These are phyloP conservation scores for Chlorella sp. DNA, from an alignment of 139 green algal genomes.

Conservation along the genomic window DNA sequence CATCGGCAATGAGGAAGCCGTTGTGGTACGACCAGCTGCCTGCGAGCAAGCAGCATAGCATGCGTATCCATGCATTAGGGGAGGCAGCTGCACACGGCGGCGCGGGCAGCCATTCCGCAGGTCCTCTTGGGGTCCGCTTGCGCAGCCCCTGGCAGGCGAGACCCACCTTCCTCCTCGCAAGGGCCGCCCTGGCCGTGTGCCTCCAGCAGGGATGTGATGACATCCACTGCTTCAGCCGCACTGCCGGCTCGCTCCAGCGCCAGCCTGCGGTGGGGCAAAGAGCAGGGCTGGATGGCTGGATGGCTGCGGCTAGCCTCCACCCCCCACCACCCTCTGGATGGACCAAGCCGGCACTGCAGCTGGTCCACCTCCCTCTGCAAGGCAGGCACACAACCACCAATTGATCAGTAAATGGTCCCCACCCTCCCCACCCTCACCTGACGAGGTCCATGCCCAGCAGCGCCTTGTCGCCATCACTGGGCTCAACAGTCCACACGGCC, in stretches of 20 bases:
- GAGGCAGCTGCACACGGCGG: no score
- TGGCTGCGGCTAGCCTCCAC: no score
- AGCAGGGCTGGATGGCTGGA: no score
- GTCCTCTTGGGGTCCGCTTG: no score
- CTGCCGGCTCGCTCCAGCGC: conserved; percentile 21
- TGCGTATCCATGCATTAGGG: neutral
- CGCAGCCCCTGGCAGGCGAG: no score
- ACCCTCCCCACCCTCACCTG: neutral
- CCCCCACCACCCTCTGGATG: no score
- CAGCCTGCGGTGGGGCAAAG: conserved; percentile 2
- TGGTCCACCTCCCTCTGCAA: no score
- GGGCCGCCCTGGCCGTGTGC: conserved; percentile 28
- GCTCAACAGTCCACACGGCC: conserved; percentile 43
- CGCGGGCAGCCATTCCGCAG: no score
- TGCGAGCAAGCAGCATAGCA: neutral
- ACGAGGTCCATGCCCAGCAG: conserved; percentile 49
- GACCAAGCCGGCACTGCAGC: no score
- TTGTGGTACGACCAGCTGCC: conserved; percentile 45
- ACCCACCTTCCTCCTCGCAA: conserved; percentile 38
- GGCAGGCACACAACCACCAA: no score
- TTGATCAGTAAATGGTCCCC: no score
- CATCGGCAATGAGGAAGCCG: conserved; percentile 36
- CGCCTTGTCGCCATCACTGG: conserved; percentile 2
- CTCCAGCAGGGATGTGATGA: conserved; percentile 28
- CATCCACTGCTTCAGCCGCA: conserved; percentile 17